A percentile compares a stretch with the other conserved stretches of the same genome.
phyloP scores from a whole-genome alignment of 768 basidiomycete species.

The Lactifluus echinatus region DNA sequence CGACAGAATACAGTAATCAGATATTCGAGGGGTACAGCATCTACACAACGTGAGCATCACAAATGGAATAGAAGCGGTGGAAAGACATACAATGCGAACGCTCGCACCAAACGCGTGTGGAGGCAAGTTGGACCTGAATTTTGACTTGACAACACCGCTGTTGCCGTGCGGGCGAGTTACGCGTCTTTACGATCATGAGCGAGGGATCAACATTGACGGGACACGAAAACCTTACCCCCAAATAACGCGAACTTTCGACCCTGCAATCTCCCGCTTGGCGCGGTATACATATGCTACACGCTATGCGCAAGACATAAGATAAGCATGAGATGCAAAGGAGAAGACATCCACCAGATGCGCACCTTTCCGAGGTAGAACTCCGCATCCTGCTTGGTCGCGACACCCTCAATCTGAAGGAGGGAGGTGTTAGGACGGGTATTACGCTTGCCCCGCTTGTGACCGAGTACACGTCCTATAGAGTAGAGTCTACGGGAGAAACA shows the following conservation, averaged over 20 bases:
- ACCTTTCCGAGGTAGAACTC: constrained; percentile 99
- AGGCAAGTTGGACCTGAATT: constrained; percentile 93
- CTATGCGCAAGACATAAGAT: constrained; percentile 32
- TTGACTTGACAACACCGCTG: constrained; percentile 93
- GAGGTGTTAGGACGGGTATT: constrained; percentile 95
- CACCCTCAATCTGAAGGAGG: constrained; percentile 95
- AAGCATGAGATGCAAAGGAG: not conserved
- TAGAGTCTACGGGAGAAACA: constrained; percentile 61
- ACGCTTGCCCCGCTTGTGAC: constrained; percentile 98
- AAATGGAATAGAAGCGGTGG: not conserved
- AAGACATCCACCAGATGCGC: constrained; percentile 22
- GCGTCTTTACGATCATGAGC: constrained; percentile 42
- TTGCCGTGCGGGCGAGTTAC: constrained; percentile 91
- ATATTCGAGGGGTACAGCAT: constrained; percentile 91
- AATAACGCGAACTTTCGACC: constrained; percentile 94
- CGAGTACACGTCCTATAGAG: constrained; percentile 92
- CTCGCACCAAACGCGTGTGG: constrained; percentile 90
- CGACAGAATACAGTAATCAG: constrained; percentile 35
- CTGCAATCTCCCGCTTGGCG: constrained; percentile 89
- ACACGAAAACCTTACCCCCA: constrained; percentile 69
- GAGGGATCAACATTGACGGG: not conserved
- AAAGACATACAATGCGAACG: constrained; percentile 72
- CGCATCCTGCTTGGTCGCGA: constrained; percentile 85
- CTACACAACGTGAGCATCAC: constrained; percentile 31
- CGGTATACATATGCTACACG: constrained; percentile 98